Conservation (phyloP, 805 yeast genomes). For the Candida jianshihensis region DNA sequence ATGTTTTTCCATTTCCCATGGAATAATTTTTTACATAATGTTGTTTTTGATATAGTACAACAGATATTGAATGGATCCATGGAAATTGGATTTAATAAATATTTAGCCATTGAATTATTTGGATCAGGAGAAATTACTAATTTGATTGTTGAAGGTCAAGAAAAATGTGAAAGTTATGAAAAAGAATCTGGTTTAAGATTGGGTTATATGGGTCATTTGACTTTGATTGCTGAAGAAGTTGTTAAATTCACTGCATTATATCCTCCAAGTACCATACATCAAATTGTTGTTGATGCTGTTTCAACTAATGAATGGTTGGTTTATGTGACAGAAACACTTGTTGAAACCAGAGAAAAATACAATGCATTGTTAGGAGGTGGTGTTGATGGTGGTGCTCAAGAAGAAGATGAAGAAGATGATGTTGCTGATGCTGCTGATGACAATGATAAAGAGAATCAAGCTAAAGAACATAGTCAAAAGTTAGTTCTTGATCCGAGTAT, state of each 20-base stretch:
- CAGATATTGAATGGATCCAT: constrained; percentile 86
- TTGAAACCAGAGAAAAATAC: constrained; percentile 88
- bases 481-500: constrained; percentile 26
- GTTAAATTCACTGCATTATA: constrained; percentile 59
- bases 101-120: constrained; percentile 62
- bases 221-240: constrained; percentile 90
- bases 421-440: constrained; percentile 27
- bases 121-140: constrained; percentile 55
- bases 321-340: constrained; percentile 76
- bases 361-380: constrained; percentile 89
- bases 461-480: too few species aligned
- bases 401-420: constrained; percentile 27
- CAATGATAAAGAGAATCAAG: constrained; percentile 23
- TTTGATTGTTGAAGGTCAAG: constrained; percentile 56
- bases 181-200: constrained; percentile 55
- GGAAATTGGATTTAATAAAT: constrained; percentile 81
- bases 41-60: constrained; percentile 92
- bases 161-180: constrained; percentile 52
- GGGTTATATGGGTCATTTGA: constrained; percentile 97
- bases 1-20: constrained; percentile 86
- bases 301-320: constrained; percentile 58
- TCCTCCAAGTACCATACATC: constrained; percentile 24
- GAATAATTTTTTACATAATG: constrained; percentile 96
- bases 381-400: constrained; percentile 26
- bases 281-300: constrained; percentile 29